Evolutionary conservation across 2,329 filamentous ascomycete genomes (phyloP), one percentile per base, ranked within the genome.

Genomic region (Alternaria conjuncta): DNA sequence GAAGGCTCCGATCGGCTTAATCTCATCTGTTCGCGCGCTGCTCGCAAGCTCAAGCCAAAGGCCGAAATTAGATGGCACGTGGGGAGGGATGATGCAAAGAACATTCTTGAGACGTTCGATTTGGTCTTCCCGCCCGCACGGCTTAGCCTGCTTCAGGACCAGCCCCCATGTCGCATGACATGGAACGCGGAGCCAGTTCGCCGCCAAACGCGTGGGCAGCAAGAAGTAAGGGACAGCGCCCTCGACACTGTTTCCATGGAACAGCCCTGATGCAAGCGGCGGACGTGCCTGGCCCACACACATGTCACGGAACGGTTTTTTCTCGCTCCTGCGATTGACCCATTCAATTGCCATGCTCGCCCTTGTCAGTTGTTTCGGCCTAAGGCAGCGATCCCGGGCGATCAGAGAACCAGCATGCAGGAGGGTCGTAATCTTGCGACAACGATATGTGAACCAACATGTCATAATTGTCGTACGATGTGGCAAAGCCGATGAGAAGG

Each of bases 341-440:
- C 32, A 36, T 36, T 36, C 7, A n/a, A 23, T 51, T 51, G 49
- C 47, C 18, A 51, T 51, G 46, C 25, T 45, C 21, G 55, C 25
- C 49, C 60, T 45, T 63, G 55, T 41, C 47, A 18, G 54, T 15
- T 51, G 65, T 64, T 71, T 69, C 60, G 64, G 63, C 61, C 60
- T 47, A 64, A 58, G 57, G 62, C 61, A 70, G 60, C 65, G 66
- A 70, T 69, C 66, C 66, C 70, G 66, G 70, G 56, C 63, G 70
- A 70, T 71, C 66, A 63, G 66, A 60, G 57, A 57, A 56, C 43
- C 21, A 18, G 56, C 13, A 53, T 41, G 49, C 30, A 36, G 15
- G 30, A 20, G 6, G 28, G 12, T 23, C 36, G 18, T 5, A 47
- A n/a, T 51, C 28, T 15, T 23, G 28, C 49, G 49, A 51, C 28